Base-by-base conservation (phyloP, 768 basidiomycete genomes). In the Rhodotorula diobovata region DNA sequence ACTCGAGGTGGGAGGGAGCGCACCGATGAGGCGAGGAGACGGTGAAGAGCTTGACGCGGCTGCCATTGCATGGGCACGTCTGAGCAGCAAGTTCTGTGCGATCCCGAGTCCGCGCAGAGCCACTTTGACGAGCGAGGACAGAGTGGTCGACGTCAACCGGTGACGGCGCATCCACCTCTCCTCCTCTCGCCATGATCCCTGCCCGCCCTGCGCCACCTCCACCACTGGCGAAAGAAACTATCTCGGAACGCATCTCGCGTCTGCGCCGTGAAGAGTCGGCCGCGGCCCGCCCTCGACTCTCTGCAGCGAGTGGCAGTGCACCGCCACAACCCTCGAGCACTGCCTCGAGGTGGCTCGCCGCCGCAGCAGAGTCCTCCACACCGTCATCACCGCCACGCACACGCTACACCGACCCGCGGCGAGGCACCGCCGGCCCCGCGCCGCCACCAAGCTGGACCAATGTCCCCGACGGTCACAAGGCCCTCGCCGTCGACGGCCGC, bases 381-480 rank as follows among this genome's bases (percentile, higher is more conserved):
- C n/a, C n/a, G 11, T 14, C 51, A 53, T 15, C 12, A 3, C 51
- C 8, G 11, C 51, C 10, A n/a, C 51, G 51, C 14, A 15, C 10
- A n/a, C 51, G 51, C 14, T 11, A 30, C 51, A 39, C 10, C 35
- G 51, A 53, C 30, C 39, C 51, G 34, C 25, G 56, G 37, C 2
- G 56, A 1, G 57, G 51, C 2, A 46, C 37, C 4, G 53, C 58
- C 9, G 61, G 60, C 2, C 71, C 71, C 12, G 53, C 71, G 0
- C 45, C 71, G 11, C 71, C 71, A 8, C 43, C 62, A 1, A 63
- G 61, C 35, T 72, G 71, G 66, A 62, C 25, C 54, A 7, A 2
- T 21, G 9, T 34, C 32, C 21, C 15, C 2, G n/a, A 16, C 14
- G 6, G 16, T 4, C 30, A 34, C 30, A 28, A 32, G 37, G 20